These are phyloP conservation scores for Aspergillus piperis DNA, from an alignment of 2,329 filamentous ascomycete genomes.

Conservation along the genomic window DNA sequence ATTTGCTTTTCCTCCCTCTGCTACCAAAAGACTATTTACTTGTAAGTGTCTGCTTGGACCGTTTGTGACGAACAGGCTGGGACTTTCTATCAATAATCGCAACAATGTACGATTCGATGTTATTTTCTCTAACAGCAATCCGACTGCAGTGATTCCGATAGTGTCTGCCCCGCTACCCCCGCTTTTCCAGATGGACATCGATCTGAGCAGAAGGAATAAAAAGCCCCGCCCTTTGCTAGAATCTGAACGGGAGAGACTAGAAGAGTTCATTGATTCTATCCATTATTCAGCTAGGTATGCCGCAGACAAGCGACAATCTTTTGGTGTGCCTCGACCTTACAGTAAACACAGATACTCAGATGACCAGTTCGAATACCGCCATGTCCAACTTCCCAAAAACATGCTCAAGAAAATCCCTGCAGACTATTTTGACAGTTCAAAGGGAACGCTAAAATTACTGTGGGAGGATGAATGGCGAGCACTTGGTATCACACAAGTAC, in stretches of 20 bases:
- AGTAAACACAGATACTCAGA: constrained; percentile 80
- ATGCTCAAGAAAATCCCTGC: constrained; percentile 97
- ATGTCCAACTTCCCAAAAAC: constrained; percentile 94
- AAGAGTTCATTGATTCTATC: constrained; percentile 90
- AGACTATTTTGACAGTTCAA: constrained; percentile 85
- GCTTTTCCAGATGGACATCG: constrained; percentile 57
- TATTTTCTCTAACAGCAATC: neutral
- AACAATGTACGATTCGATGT: neutral
- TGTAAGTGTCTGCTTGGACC: neutral
- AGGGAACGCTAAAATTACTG: constrained; percentile 91
- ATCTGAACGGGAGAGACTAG: constrained; percentile 75
- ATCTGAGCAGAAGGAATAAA: constrained; percentile 83
- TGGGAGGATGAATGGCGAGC: constrained; percentile 99
- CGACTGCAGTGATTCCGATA: neutral
- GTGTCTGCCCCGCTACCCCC: constrained; percentile 4
- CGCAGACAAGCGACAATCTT: constrained; percentile 7
- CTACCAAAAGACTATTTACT: neutral
- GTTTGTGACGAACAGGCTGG: neutral
- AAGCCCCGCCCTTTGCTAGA: constrained; percentile 78
- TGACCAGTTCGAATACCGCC: constrained; percentile 90
- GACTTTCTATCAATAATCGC: neutral
- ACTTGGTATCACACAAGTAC: constrained; percentile 93
- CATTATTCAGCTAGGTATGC: constrained; percentile 88
- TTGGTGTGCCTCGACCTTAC: constrained; percentile 11
- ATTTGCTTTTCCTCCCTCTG: neutral